These are phyloP conservation scores for Plasmodium berghei DNA, from an alignment of 169 alveolate species.

Conservation along the genomic window DNA sequence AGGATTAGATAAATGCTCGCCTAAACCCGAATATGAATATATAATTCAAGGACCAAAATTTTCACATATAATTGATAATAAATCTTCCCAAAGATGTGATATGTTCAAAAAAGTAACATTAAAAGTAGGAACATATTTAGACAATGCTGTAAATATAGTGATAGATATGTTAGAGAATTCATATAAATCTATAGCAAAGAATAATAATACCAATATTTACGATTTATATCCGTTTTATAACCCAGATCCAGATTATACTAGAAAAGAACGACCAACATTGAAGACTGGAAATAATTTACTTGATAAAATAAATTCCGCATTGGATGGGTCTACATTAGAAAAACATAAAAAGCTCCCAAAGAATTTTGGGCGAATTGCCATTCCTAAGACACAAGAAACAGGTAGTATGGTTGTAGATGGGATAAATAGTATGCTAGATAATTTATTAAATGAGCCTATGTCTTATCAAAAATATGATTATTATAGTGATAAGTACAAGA, in stretches of 20 bases:
- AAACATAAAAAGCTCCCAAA: conserved; percentile 56
- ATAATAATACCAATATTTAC: conserved; percentile 31
- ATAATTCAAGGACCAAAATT: conserved; percentile 20
- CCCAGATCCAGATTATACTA: conserved; percentile 73
- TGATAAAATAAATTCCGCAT: conserved; percentile 62
- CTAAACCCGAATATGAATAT: conserved; percentile 38
- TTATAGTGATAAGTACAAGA: conserved; percentile 20
- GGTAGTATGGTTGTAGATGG: conserved; percentile 59
- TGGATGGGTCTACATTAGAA: conserved; percentile 67
- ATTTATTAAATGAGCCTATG: conserved; percentile 48
- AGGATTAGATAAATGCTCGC: neutral
- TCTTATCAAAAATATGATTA: conserved; percentile 60
- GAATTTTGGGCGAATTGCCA: conserved; percentile 23
- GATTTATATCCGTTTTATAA: conserved; percentile 74
- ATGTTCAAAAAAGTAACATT: conserved; percentile 61
- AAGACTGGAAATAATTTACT: conserved; percentile 61
- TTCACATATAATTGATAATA: neutral
- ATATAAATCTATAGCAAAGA: conserved; percentile 3
- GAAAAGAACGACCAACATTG: conserved; percentile 71
- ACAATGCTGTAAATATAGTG: conserved; percentile 51
- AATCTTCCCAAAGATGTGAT: conserved; percentile 19
- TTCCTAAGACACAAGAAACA: conserved; percentile 68
- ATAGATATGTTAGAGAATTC: conserved; percentile 50
- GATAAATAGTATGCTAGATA: conserved; percentile 54
- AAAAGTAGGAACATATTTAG: conserved; percentile 67